Evolutionary conservation across 495 filamentous ascomycete species (phyloP), one percentile per base, ranked within the genome.

Genomic region (Neurospora sp.): DNA sequence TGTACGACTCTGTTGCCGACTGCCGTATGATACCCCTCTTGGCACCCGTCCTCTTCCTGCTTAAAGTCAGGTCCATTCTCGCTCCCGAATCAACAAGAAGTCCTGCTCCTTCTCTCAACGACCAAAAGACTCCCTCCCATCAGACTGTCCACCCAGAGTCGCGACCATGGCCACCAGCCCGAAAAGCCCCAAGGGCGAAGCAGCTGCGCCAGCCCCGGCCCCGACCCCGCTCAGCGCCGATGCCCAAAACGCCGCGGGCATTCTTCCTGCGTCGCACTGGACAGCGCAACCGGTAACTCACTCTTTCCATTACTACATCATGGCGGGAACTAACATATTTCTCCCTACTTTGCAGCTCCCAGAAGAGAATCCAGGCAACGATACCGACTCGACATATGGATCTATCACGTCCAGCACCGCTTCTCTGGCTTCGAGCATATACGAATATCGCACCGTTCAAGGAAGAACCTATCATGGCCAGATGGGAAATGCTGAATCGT

Each of bases 401-500:
- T 61, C 53, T 61, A 1, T 61, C 12, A 9, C 12, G 22, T 35
- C 53, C 5, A 61, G 12, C 12, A 84, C 80, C 42, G 77, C 79
- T 7, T 83, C 82, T 11, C 65, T 84, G 4, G 74, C 73, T 38
- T 81, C 79, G 0, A 80, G 76, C 20, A 78, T 84, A 10, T 44
- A 77, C 10, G 72, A 83, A 37, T 82, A 82, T 46, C 77, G 77
- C 27, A 75, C 72, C 61, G 27, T 80, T 6, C 77, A 80, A 39
- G 77, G 77, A 20, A 70, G 78, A 42, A 79, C 75, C 9, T 80
- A 76, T 71, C 78, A 76, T 71, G 81, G 74, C 12, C 77, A 79
- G 39, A 5, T 46, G 14, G 27, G 46, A 38, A n/a, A 31, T 18
- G 39, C 48, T n/a, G 39, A 71, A 20, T 35, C 14, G 14, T 78